Evolutionary conservation across 345 rosid genomes (phyloP), one percentile per base, ranked within the genome.

Genomic region (Streptanthus diversifolius): DNA sequence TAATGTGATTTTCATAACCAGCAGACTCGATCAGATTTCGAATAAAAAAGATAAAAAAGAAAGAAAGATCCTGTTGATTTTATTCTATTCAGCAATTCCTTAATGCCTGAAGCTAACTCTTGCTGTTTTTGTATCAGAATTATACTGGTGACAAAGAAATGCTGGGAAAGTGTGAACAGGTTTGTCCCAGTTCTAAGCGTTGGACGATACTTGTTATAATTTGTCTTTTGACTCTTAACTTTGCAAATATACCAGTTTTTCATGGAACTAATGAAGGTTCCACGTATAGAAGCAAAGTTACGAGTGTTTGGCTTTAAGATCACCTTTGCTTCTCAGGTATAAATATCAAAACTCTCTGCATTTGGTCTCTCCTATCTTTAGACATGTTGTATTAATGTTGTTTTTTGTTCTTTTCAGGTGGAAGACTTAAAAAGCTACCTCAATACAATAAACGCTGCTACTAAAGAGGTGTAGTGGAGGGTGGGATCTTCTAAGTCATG

Each of bases 101-200:
- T 37, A 41, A 45, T 44, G 47, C 65, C 64, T 78, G 60, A 53
- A 19, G 48, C 21, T 62, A 69, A 63, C 74, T 61, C 44, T 22
- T 76, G 19, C 48, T 64, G 56, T 79, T 73, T 19, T 11, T 44
- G 19, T 64, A 70, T 66, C 89, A 91, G 98, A 91, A 91, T 76
- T 91, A 91, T 80, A 72, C 83, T 17, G 97, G 99, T 58, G 82
- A 84, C 81, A 91, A 87, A 83, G 90, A 85, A 80, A 85, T 82
- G 91, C 95, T 91, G 71, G 99, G 99, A 81, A 95, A 88, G 86
- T 95, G 99, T 64, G 99, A 95, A 82, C 92, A 88, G 97, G 98
- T 89, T 40, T 63, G 41, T 75, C 77, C 65, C 18, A 47, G 65
- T 76, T 63, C 78, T 65, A 59, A 54, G 41, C 65, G 55, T 37